Conservation (phyloP, 805 yeast species). For the fission yeast (Schizosaccharomyces pombe) region DNA sequence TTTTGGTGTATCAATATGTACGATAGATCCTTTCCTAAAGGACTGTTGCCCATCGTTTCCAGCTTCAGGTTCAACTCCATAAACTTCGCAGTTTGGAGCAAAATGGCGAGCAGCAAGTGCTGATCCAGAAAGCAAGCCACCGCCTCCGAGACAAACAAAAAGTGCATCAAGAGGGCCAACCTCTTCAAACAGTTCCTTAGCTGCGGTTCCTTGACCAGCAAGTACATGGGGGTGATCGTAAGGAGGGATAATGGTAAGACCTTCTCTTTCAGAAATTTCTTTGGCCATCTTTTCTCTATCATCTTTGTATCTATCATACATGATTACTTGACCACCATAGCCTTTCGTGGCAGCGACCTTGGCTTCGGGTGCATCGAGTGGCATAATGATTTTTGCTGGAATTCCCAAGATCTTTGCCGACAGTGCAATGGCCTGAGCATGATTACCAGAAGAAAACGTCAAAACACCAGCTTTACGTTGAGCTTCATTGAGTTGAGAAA, state of each 20-base stretch:
- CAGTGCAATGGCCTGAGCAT: conserved; percentile 29
- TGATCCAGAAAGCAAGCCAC: conserved; percentile 27
- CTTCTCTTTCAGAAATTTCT: conserved; percentile 17
- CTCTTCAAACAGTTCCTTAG: conserved; percentile 21
- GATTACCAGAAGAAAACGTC: conserved; percentile 32
- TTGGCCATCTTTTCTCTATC: conserved; percentile 25
- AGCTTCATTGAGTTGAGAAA: conserved; percentile 21
- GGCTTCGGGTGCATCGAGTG: conserved; percentile 28
- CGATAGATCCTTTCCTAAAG: conserved; percentile 9
- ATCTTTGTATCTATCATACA: conserved; percentile 20
- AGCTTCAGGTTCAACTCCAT: conserved; percentile 11
- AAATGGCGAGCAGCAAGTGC: conserved; percentile 10
- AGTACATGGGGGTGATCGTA: conserved; percentile 27
- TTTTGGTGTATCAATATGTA: conserved; percentile 8
- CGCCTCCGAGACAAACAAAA: conserved; percentile 32
- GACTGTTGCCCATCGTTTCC: conserved; percentile 12
- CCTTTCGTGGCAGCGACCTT: conserved; percentile 25
- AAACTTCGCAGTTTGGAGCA: conserved; percentile 9
- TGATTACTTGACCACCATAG: conserved; percentile 27
- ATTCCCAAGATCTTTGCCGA: conserved; percentile 24
- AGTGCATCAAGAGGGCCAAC: conserved; percentile 21
- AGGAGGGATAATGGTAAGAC: conserved; percentile 25
- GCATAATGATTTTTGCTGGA: conserved; percentile 30
- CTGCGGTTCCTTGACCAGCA: conserved; percentile 30
- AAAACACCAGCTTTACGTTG: conserved; percentile 24